These are phyloP conservation scores for Aspergillus pseudoterreus DNA, from an alignment of 2,329 filamentous ascomycete genomes.

Conservation along the genomic window DNA sequence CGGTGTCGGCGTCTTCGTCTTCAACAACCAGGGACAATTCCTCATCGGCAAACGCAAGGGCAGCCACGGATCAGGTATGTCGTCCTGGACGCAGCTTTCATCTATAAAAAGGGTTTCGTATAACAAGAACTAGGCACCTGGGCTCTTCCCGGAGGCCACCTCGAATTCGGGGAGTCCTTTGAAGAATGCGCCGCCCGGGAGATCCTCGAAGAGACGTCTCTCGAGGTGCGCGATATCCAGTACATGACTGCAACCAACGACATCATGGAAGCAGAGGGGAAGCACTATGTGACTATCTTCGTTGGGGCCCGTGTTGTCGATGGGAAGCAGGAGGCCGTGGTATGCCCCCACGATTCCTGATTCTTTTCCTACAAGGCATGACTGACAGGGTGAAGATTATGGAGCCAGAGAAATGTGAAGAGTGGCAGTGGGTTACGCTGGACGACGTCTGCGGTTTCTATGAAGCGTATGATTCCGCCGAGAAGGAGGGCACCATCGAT, in stretches of 20 bases:
- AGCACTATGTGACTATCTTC: conserved; percentile 74
- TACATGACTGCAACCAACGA: conserved; percentile 65
- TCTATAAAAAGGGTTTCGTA: not conserved
- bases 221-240: conserved; percentile 51
- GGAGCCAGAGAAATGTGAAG: conserved; percentile 54
- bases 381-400: conserved; percentile 15
- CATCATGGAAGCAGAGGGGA: conserved; percentile 55
- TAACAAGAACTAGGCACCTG: conserved; percentile 49
- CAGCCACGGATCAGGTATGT: conserved; percentile 14
- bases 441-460: conserved; percentile 31
- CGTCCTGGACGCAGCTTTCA: too few species aligned
- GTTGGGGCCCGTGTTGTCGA: conserved; percentile 53
- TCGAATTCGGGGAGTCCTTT: conserved; percentile 65
- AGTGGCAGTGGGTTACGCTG: conserved; percentile 55
- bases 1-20: conserved; percentile 14
- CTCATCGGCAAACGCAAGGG: conserved; percentile 13
- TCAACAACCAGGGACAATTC: conserved; percentile 10
- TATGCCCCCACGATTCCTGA: conserved; percentile 29
- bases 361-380: not conserved
- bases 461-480: conserved; percentile 3
- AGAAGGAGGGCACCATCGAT: not conserved
- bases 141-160: conserved; percentile 71
- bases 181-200: conserved; percentile 64
- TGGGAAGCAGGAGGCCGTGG: conserved; percentile 50
- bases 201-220: conserved; percentile 65